phyloP scores from a whole-genome alignment of 345 rosid genomes.

The Pseudoturritis turrita region DNA sequence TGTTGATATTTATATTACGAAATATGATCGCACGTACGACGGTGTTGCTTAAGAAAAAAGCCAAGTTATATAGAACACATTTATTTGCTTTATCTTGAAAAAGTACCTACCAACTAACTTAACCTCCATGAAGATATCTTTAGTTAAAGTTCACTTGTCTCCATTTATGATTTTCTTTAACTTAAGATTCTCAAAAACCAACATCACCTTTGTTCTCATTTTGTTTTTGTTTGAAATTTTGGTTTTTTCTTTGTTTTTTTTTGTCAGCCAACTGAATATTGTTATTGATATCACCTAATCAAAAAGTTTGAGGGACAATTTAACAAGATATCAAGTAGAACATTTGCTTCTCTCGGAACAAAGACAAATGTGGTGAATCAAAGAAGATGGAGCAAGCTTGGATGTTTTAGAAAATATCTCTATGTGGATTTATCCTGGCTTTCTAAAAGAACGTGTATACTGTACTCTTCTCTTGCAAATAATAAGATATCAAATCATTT shows the following conservation, averaged over 20 bases:
- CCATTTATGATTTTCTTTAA: neutral
- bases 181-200: slow-evolving; percentile 6
- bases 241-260: neutral
- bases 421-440: too few relatives aligned
- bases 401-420: too few relatives aligned
- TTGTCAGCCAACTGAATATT: neutral
- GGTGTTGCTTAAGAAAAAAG: slow-evolving; percentile 21
- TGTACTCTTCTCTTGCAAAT: neutral
- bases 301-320: neutral
- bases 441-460: neutral
- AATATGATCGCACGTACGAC: slow-evolving; percentile 3
- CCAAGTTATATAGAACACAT: slow-evolving; percentile 7
- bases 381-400: too few relatives aligned
- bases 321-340: neutral
- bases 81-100: slow-evolving; percentile 14
- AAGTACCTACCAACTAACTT: slow-evolving; percentile 27
- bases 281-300: neutral
- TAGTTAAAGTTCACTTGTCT: slow-evolving; percentile 4
- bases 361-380: too few relatives aligned
- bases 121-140: slow-evolving; percentile 18
- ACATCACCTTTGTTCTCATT: neutral
- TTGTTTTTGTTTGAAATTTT: slow-evolving; percentile 3
- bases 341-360: neutral
- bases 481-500: too few relatives aligned
- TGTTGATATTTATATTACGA: neutral